These are phyloP conservation scores for Syzygium aqueum DNA, from an alignment of 345 rosid species.

Conservation along the genomic window DNA sequence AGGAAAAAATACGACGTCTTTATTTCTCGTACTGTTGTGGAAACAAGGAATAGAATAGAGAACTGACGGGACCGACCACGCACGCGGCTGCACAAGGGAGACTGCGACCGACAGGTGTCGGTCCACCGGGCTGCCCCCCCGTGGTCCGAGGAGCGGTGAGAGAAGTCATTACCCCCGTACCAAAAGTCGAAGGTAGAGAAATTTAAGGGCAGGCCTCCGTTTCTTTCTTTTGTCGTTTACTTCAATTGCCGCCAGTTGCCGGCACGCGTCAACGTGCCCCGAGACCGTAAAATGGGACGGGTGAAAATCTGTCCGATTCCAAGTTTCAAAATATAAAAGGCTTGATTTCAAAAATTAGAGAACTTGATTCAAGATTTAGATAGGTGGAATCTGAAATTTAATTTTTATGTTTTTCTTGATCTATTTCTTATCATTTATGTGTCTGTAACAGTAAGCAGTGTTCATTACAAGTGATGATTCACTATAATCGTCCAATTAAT, in stretches of 20 bases:
- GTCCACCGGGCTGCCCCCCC: not conserved
- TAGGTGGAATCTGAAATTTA: no score
- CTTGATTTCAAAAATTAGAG: no score
- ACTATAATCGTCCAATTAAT: no score
- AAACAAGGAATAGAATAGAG: not conserved
- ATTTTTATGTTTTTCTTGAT: no score
- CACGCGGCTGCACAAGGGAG: not conserved
- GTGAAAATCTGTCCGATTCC: rapidly evolving
- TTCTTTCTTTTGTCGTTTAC: not conserved
- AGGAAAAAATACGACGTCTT: not conserved
- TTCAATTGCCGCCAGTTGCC: not conserved
- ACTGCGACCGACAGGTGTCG: not conserved
- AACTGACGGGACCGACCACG: not conserved
- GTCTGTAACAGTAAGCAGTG: no score
- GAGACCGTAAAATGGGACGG: no score
- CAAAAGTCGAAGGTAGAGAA: not conserved
- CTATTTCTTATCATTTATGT: no score
- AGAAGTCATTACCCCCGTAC: not conserved
- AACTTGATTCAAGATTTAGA: rapidly evolving
- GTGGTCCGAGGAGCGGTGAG: not conserved
- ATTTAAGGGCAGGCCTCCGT: not conserved
- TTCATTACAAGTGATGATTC: no score
- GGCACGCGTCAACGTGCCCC: not conserved
- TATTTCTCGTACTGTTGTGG: not conserved
- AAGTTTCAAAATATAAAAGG: no score